Conservation (phyloP, 768 basidiomycete species). For the Boletellus ananas region DNA sequence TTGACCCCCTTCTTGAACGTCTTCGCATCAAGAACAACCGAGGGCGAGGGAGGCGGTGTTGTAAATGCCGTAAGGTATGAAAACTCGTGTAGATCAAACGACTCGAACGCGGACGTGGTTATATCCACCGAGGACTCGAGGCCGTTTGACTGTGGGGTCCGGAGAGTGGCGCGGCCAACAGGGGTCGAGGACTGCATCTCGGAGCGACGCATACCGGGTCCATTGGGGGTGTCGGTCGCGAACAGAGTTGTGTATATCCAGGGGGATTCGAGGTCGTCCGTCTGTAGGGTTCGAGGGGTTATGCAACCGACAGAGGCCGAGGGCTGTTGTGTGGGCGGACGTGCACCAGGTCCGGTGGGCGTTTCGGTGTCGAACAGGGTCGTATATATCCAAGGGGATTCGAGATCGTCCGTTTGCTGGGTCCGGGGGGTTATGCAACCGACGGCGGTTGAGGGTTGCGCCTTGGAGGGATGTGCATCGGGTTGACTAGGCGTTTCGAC, state of each 20-base stretch:
- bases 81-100: slow-evolving; percentile 29
- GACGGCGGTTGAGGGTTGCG: slow-evolving; percentile 5
- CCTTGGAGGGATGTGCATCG: neutral
- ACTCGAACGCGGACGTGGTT: slow-evolving; percentile 8
- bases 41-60: slow-evolving; percentile 29
- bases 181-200: too few relatives aligned
- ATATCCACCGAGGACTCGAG: too few relatives aligned
- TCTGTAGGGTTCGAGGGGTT: slow-evolving; percentile 6
- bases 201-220: too few relatives aligned
- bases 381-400: slow-evolving; percentile 13
- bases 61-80: slow-evolving; percentile 31
- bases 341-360: too few relatives aligned
- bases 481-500: too few relatives aligned
- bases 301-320: slow-evolving; percentile 10
- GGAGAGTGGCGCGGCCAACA: too few relatives aligned
- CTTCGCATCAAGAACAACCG: slow-evolving; percentile 8
- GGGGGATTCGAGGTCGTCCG: slow-evolving; percentile 10
- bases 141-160: too few relatives aligned
- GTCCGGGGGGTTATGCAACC: slow-evolving; percentile 10
- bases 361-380: neutral
- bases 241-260: slow-evolving; percentile 2
- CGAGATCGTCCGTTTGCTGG: neutral
- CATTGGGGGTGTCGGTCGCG: too few relatives aligned
- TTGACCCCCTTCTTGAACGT: slow-evolving; percentile 7
- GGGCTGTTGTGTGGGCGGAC: neutral